phyloP scores from a whole-genome alignment of 257 asterid genomes.

The Nicotiana noctiflora region DNA sequence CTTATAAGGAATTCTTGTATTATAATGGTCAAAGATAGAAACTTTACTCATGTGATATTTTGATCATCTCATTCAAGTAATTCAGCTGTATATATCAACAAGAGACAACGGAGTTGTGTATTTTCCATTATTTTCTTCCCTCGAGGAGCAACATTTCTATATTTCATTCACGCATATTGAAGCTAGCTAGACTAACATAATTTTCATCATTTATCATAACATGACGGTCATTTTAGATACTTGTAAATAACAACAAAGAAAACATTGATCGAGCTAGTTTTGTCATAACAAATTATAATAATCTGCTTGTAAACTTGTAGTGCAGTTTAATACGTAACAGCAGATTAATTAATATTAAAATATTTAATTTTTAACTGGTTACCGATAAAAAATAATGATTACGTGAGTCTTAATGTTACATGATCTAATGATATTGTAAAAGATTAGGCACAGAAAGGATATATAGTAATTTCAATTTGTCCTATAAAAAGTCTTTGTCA shows the following conservation, averaged over 20 bases:
- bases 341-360: too few species aligned
- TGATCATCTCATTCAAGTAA: not conserved
- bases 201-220: not conserved
- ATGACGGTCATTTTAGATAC: not conserved
- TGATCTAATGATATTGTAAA: not conserved
- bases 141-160: not conserved
- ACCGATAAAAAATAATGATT: not conserved
- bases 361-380: too few species aligned
- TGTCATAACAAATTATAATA: too few species aligned
- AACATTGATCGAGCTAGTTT: too few species aligned
- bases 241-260: not conserved
- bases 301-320: too few species aligned
- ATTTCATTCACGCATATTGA: not conserved
- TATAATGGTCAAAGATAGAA: not conserved
- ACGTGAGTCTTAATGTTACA: not conserved
- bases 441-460: not conserved
- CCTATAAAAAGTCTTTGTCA: not conserved
- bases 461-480: not conserved
- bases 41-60: not conserved
- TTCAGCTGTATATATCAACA: not conserved
- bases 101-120: not conserved
- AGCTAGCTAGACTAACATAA: not conserved
- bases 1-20: not conserved
- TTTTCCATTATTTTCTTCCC: not conserved
- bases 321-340: too few species aligned